Conservation (phyloP, 768 basidiomycete genomes). For the Rhizopogon roseolus region DNA sequence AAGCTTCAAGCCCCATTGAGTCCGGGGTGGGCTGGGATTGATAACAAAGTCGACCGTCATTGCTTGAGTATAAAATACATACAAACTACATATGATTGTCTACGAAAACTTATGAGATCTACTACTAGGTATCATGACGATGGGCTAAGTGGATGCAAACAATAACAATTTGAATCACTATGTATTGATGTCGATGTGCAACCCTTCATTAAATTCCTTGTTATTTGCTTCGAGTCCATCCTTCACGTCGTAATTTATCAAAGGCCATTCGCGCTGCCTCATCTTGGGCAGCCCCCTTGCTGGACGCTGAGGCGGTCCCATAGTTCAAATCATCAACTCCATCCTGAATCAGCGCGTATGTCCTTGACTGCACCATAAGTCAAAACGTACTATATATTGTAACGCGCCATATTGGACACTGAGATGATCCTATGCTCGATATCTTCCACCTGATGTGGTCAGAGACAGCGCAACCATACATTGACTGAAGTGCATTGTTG, state of each 20-base stretch:
- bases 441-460: neutral
- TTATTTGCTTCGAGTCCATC: too few species aligned
- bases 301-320: neutral
- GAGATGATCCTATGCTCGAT: neutral
- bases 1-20: too few species aligned
- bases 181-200: too few species aligned
- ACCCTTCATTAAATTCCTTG: too few species aligned
- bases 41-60: too few species aligned
- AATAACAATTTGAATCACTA: too few species aligned
- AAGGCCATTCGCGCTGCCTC: neutral
- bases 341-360: neutral
- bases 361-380: neutral
- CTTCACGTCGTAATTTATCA: neutral
- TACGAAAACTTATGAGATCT: too few species aligned
- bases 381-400: neutral
- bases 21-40: too few species aligned
- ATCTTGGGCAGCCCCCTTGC: neutral
- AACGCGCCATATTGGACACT: neutral
- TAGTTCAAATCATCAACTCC: neutral
- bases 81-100: too few species aligned
- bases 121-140: too few species aligned
- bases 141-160: too few species aligned
- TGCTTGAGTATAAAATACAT: too few species aligned
- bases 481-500: neutral
- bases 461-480: neutral